Percentiles rank a stretch among this genome's conserved stretches.
These are phyloP conservation scores for Amanita phalloides DNA, from an alignment of 768 basidiomycete genomes.

Conservation along the genomic window DNA sequence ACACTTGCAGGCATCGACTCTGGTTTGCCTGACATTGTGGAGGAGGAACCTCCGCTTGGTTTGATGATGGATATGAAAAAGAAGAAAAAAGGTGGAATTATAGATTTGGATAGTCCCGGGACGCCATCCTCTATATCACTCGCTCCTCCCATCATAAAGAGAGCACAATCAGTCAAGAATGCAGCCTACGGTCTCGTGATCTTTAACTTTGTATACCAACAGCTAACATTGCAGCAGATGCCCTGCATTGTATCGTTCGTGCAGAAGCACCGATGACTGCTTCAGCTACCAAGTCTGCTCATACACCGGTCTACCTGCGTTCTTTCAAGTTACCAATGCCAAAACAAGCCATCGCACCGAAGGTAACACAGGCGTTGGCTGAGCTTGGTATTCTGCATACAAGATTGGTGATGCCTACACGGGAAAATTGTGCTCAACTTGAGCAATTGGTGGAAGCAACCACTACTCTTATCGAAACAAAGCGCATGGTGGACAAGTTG, in stretches of 20 bases:
- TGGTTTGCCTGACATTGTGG: conserved; percentile 64
- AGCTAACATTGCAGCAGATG: conserved; percentile 30
- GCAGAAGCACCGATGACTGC: conserved; percentile 43
- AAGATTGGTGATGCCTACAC: conserved; percentile 91
- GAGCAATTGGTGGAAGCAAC: conserved; percentile 69
- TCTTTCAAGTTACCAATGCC: conserved; percentile 78
- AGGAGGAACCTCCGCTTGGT: conserved; percentile 50
- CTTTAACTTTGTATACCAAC: not conserved
- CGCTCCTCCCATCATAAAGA: conserved; percentile 24
- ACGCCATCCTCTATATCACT: conserved; percentile 29
- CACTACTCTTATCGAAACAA: conserved; percentile 72
- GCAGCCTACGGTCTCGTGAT: conserved; percentile 42
- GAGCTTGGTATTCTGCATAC: conserved; percentile 68
- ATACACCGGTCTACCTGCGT: conserved; percentile 74
- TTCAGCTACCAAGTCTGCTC: conserved; percentile 63
- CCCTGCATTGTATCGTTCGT: conserved; percentile 63
- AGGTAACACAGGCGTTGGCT: conserved; percentile 63
- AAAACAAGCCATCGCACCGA: conserved; percentile 62
- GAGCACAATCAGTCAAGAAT: conserved; percentile 40
- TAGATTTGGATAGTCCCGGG: conserved; percentile 37
- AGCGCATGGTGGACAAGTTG: conserved; percentile 75
- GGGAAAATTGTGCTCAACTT: conserved; percentile 62
- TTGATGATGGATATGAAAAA: conserved; percentile 44
- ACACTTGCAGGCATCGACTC: conserved; percentile 81
- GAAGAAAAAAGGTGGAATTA: conserved; percentile 40